Evolutionary conservation across 306 rosid species (phyloP).

Genomic region (Pyrus betulifolia): DNA sequence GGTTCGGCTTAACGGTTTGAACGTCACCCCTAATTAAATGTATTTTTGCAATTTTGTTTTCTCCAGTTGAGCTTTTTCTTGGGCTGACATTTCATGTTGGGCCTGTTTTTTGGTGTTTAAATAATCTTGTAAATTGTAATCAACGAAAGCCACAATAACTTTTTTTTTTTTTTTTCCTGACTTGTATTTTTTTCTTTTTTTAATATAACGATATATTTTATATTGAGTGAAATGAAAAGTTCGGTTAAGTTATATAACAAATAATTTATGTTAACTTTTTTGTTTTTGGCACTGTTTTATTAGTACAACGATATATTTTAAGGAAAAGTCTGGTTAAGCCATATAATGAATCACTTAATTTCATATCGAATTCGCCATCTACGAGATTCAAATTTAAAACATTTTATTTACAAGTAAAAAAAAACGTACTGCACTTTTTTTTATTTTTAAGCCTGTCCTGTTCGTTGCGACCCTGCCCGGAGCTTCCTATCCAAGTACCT

Average conservation of each 20-base stretch:
- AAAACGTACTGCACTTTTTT: rapidly evolving
- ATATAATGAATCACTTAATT: rapidly evolving
- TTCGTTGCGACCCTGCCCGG: too few relatives aligned
- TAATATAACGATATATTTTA: too few relatives aligned
- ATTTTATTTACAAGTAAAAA: too few relatives aligned
- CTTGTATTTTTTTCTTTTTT: too few relatives aligned
- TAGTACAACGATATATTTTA: too few relatives aligned
- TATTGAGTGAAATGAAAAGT: rapidly evolving
- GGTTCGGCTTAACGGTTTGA: too few relatives aligned
- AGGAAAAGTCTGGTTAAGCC: rapidly evolving
- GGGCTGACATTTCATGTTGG: neutral
- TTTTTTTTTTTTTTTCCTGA: too few relatives aligned
- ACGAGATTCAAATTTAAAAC: rapidly evolving
- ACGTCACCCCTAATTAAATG: too few relatives aligned
- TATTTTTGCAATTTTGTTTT: neutral
- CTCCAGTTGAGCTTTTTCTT: neutral
- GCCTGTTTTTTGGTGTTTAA: neutral
- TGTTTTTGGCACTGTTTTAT: rapidly evolving
- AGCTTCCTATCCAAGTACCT: neutral
- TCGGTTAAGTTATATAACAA: too few relatives aligned
- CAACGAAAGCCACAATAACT: too few relatives aligned
- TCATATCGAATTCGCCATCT: rapidly evolving
- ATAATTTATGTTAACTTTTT: too few relatives aligned
- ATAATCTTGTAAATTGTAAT: neutral
- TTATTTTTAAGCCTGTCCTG: too few relatives aligned